A percentile compares a stretch with the other conserved stretches of the same genome.
Conservation (phyloP, 2,329 filamentous ascomycete species). For the Cladosporium sp. region DNA sequence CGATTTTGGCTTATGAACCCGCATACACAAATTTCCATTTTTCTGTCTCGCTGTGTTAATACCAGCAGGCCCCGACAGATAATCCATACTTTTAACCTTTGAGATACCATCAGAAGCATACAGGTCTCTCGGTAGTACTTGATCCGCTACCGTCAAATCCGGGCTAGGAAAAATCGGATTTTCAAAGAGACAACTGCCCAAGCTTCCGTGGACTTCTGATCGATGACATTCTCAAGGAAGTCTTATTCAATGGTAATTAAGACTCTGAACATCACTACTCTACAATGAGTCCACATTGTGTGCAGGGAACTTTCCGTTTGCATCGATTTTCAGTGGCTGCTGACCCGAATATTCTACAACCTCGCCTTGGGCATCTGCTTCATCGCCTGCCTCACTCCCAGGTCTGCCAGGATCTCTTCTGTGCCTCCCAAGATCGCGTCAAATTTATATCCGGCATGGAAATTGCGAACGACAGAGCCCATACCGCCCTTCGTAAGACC, state of each 20-base stretch:
- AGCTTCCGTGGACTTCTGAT: not conserved
- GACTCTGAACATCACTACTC: not conserved
- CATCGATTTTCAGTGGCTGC: not conserved
- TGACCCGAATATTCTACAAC: constrained; percentile 53
- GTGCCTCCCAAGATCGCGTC: constrained; percentile 68
- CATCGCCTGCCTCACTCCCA: constrained; percentile 82
- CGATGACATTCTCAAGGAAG: no score
- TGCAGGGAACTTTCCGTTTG: no score
- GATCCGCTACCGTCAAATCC: not conserved
- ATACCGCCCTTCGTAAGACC: constrained; percentile 79
- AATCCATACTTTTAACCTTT: not conserved
- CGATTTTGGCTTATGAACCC: not conserved
- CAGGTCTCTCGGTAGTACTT: not conserved
- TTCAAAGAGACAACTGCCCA: no score
- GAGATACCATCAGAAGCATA: not conserved
- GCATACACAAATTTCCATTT: not conserved
- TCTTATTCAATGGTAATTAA: no score
- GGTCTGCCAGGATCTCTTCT: constrained; percentile 78
- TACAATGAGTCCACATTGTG: no score
- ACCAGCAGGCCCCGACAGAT: not conserved
- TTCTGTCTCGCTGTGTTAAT: not conserved
- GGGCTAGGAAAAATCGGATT: not conserved
- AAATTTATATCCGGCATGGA: constrained; percentile 80
- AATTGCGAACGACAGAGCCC: constrained; percentile 80
- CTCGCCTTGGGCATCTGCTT: constrained; percentile 82